Evolutionary conservation across 108 stramenopile genomes (phyloP).

Genomic region (Cyclotella atomus): DNA sequence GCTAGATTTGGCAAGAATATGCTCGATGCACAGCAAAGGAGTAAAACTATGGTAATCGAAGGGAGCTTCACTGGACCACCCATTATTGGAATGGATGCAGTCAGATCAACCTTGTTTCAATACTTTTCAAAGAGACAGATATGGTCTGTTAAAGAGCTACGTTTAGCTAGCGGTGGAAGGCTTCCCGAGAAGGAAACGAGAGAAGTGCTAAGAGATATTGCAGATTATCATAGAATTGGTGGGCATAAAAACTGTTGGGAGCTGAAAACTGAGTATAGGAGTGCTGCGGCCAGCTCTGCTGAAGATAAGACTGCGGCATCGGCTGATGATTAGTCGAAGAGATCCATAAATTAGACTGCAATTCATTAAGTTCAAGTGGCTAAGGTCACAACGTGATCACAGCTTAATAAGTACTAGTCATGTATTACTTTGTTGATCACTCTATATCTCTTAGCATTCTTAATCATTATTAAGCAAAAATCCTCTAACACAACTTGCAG

Average conservation of each 20-base stretch:
- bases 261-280: slow-evolving; percentile 56
- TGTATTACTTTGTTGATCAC: neutral
- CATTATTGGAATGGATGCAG: slow-evolving; percentile 52
- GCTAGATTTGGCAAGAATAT: slow-evolving; percentile 72
- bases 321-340: too few relatives aligned
- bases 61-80: slow-evolving; percentile 29
- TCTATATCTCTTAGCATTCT: neutral
- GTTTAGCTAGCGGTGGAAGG: slow-evolving; percentile 53
- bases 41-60: slow-evolving; percentile 2
- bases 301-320: neutral
- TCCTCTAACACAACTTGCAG: slow-evolving; percentile 30
- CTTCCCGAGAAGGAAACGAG: slow-evolving; percentile 77
- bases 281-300: slow-evolving; percentile 16
- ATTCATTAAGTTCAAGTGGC: too few relatives aligned
- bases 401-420: too few relatives aligned
- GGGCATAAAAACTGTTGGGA: slow-evolving; percentile 83
- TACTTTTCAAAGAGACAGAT: slow-evolving; percentile 70
- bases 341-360: too few relatives aligned
- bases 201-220: slow-evolving; percentile 75
- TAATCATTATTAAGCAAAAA: neutral
- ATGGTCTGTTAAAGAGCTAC: slow-evolving; percentile 83
- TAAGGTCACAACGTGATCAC: too few relatives aligned
- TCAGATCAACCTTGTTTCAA: slow-evolving; percentile 76
- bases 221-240: slow-evolving; percentile 78
- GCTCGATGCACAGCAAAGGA: slow-evolving; percentile 51